phyloP scores from a whole-genome alignment of 2,329 filamentous ascomycete species.

The Diaporthe capsici region DNA sequence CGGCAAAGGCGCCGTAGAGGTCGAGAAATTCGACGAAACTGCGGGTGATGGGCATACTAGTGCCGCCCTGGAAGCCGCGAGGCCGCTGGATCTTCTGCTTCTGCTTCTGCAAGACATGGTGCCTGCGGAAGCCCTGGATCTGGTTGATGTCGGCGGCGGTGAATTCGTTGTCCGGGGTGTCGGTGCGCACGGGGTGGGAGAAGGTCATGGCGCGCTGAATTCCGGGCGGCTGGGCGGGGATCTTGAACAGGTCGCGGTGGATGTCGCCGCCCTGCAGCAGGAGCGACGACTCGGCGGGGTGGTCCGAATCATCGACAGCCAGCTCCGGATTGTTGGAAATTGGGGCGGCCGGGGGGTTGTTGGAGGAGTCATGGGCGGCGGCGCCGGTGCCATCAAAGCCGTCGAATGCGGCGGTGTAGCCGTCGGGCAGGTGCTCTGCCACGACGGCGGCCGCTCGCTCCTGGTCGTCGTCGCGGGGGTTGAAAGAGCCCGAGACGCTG shows the following conservation, averaged over 20 bases:
- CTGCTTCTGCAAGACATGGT: constrained; percentile 58
- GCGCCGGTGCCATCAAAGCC: constrained; percentile 14
- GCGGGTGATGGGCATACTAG: constrained; percentile 66
- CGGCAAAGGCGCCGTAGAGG: constrained; percentile 82
- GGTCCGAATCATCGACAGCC: constrained; percentile 30
- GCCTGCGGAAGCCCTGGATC: constrained; percentile 65
- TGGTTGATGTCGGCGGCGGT: constrained; percentile 55
- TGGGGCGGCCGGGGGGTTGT: constrained; percentile 32
- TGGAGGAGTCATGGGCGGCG: not conserved
- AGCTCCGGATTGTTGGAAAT: not conserved
- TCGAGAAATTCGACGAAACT: constrained; percentile 84
- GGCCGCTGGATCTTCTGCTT: constrained; percentile 45
- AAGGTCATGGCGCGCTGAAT: constrained; percentile 49
- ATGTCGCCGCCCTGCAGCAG: constrained; percentile 83
- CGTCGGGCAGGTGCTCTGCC: constrained; percentile 51
- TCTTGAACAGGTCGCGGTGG: constrained; percentile 82
- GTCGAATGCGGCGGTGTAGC: constrained; percentile 52
- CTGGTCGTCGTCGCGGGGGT: constrained; percentile 38
- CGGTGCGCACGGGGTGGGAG: constrained; percentile 38
- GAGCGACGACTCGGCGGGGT: constrained; percentile 73
- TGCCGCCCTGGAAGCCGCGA: constrained; percentile 45
- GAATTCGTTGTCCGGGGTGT: constrained; percentile 40
- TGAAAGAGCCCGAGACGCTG: constrained; percentile 29
- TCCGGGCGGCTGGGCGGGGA: constrained; percentile 64
- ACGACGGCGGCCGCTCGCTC: constrained; percentile 45